phyloP scores from a whole-genome alignment of 768 basidiomycete species.

The Jaapia argillacea region DNA sequence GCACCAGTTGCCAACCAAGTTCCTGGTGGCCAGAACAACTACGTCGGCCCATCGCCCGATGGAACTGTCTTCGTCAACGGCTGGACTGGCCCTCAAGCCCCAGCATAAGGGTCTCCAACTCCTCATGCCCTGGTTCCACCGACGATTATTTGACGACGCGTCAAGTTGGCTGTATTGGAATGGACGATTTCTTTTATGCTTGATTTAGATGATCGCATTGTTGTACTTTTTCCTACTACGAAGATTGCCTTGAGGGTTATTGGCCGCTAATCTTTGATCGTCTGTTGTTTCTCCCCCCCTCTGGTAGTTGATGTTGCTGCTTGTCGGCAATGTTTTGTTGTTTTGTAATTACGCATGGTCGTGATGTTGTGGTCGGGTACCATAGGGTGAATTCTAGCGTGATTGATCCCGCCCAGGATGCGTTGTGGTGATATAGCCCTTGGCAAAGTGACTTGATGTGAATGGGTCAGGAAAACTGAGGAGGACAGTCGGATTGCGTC shows the following conservation, averaged over 20 bases:
- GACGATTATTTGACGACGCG: background rate
- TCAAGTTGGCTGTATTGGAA: background rate
- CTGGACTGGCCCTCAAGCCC: slow-evolving; percentile 23
- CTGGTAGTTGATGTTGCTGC: no score
- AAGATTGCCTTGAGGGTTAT: no score
- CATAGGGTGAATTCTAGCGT: no score
- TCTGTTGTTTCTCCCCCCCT: no score
- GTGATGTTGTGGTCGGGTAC: no score
- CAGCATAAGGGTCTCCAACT: slow-evolving; percentile 2
- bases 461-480: background rate
- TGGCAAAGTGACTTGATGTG: background rate
- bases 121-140: background rate
- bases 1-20: slow-evolving; percentile 11
- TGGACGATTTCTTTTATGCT: background rate
- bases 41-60: slow-evolving; percentile 31
- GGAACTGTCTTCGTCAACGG: slow-evolving; percentile 37
- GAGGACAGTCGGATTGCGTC: background rate
- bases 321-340: no score
- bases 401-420: no score
- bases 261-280: no score
- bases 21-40: slow-evolving; percentile 27
- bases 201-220: background rate
- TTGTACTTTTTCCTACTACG: background rate
- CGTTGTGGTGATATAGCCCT: background rate
- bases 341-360: no score